These are phyloP conservation scores for Herpetospermum pedunculosum DNA, from an alignment of 306 rosid genomes.

Conservation along the genomic window DNA sequence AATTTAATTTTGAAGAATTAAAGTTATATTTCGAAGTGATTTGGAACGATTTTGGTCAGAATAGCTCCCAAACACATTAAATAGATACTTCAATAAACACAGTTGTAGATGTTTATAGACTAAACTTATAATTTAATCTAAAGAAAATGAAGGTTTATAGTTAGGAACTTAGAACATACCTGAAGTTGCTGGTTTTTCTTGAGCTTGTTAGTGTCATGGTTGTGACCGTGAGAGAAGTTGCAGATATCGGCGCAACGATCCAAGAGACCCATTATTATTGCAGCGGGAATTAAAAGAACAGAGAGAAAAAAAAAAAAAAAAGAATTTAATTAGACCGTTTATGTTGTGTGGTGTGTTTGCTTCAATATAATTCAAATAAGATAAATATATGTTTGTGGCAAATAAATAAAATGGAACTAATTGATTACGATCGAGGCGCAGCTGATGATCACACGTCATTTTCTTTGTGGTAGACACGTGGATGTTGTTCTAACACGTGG, in stretches of 20 bases:
- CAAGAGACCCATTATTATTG: slow-evolving; percentile 26
- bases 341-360: not conserved
- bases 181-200: slow-evolving; percentile 19
- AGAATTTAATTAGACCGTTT: not conserved
- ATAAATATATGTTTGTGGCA: not conserved
- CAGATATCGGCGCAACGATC: slow-evolving; percentile 1
- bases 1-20: too few relatives aligned
- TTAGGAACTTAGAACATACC: too few relatives aligned
- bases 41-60: too few relatives aligned
- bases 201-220: slow-evolving; percentile 1
- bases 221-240: not conserved
- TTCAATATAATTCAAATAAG: not conserved
- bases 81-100: too few relatives aligned
- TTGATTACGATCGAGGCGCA: not conserved
- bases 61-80: too few relatives aligned
- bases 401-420: not conserved
- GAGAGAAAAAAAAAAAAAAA: not conserved
- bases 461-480: not conserved
- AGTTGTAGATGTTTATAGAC: too few relatives aligned
- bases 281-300: not conserved
- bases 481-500: not conserved
- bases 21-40: too few relatives aligned
- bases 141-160: too few relatives aligned
- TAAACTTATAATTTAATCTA: too few relatives aligned
- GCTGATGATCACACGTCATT: not conserved